Base-by-base conservation (phyloP, 2,329 filamentous ascomycete genomes). In the Colletotrichum godetiae region DNA sequence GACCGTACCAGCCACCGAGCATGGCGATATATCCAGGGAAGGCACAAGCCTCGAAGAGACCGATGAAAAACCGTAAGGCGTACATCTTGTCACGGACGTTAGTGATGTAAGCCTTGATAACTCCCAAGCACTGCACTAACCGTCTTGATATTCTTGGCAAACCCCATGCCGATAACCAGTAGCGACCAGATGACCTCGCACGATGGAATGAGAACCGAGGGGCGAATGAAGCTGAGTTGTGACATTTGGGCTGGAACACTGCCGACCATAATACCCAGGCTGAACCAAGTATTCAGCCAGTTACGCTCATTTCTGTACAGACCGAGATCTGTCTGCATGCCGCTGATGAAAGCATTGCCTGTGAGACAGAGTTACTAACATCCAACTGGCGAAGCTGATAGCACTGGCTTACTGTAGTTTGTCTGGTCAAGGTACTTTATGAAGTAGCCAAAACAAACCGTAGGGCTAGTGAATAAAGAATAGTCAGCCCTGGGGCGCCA, bases 1-100 rank as follows among this genome's bases (percentile, higher is more conserved):
- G 64, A 74, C 80, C 78, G 71, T 86, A 86, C 85, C 84, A 87
- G 1, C 81, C 83, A 3, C 85, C 83, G 29, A 87, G 83, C 1
- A 83, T 82, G 56, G 84, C 84, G 31, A 69, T 68, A 24, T 68
- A 68, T 19, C 69, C 64, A 2, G 69, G 69, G 27, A 63, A 68
- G 65, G 82, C 83, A 7, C 79, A 78, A 11, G 80, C 80, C 75
- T 85, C 83, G 27, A 81, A 82, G 5, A 86, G 77, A 0, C 85
- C 84, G 55, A 86, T 80, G 62, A 86, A 80, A 78, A 86, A 86
- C 1, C 85, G 82, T 24, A 86, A 77, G 1, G 79, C 82, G 66
- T 85, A 86, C 35, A 86, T 76, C 58, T 85, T 82, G 7, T 77
- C 5, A 8, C 1, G 3, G 0, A 3, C 11, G 8, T 60, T 4